Evolutionary conservation across 2,329 filamentous ascomycete species (phyloP).

Genomic region (Colletotrichum lini): DNA sequence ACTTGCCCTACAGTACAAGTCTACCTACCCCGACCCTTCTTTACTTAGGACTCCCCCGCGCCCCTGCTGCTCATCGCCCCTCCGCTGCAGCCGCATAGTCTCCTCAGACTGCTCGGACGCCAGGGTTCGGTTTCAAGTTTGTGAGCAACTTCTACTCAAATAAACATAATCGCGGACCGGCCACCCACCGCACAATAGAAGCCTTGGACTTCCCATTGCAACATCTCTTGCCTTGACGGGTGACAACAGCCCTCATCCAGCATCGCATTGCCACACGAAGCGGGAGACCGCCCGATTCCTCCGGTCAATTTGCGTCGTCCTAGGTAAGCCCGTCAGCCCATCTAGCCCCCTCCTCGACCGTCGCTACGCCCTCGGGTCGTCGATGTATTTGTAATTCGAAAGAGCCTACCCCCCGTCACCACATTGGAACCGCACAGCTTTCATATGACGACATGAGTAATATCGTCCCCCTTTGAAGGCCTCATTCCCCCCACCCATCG

Average conservation of each 20-base stretch:
- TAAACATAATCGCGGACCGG: slow-evolving; percentile 33
- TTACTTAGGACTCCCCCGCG: slow-evolving; percentile 8
- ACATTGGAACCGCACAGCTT: not conserved
- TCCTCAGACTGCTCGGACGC: slow-evolving; percentile 42
- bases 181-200: slow-evolving; percentile 24
- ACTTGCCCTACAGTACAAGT: not conserved
- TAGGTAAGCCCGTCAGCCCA: slow-evolving; percentile 31
- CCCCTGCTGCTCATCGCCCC: slow-evolving; percentile 10
- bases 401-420: slow-evolving; percentile 10
- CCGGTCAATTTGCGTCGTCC: slow-evolving; percentile 20
- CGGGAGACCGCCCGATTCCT: slow-evolving; percentile 27
- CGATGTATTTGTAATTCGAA: slow-evolving; percentile 35
- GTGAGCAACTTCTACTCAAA: slow-evolving; percentile 37
- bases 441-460: slow-evolving; percentile 23
- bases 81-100: slow-evolving; percentile 32
- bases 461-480: slow-evolving; percentile 8
- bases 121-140: slow-evolving; percentile 42
- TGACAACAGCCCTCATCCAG: slow-evolving; percentile 21
- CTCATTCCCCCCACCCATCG: not conserved
- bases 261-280: slow-evolving; percentile 36
- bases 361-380: slow-evolving; percentile 15
- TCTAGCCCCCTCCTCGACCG: not conserved
- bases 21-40: not conserved
- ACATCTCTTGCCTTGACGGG: slow-evolving; percentile 32
- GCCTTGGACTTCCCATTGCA: slow-evolving; percentile 25